Base-by-base conservation (phyloP, 1,284 basidiomycete genomes). In the Wolfiporia cocos region DNA sequence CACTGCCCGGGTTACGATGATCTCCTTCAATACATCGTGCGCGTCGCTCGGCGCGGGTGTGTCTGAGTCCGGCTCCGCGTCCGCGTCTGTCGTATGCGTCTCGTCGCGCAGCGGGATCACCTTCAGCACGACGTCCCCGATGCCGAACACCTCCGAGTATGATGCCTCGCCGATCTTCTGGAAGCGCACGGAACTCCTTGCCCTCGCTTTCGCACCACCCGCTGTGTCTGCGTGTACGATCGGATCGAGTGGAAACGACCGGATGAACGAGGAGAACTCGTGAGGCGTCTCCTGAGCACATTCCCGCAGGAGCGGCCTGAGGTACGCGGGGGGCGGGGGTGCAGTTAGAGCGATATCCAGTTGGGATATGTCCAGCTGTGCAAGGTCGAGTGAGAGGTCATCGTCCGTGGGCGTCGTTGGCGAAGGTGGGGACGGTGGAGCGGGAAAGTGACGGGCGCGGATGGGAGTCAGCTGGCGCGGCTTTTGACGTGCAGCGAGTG, bases 61-160 rank as follows among this genome's bases (percentile, higher is more conserved):
- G 10, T 87, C 85, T 1, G 51, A 57, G 11, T 44, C 46, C 11
- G 49, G 46, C 47, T 76, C 77, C 69, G 64, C 35, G 82, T 56
- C 2, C 80, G 84, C 33, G 91, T 80, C 37, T 89, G 70, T 7
- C 65, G 9, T 7, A 39, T 9, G 30, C 20, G 49, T 48, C 52
- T 83, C 83, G 42, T 75, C 71, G 26, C 74, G 68, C 38, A 92
- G 62, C 1, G 90, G 89, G 19, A 96, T 81, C 37, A 95, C 74
- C 67, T 96, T 96, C 52, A 94, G 70, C 14, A 95, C 92, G 26
- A 91, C 78, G 50, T 84, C 77, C 1, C 82, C 81, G 37, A 93
- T 81, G 3, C 84, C 84, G 65, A 92, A 99, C n/a, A 99, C 96
- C 59, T 99, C 95, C 0, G 92, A 96, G 63, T 89, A 99, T 37